Conservation (phyloP, 2,329 filamentous ascomycete species). For the Cytospora piceicola region DNA sequence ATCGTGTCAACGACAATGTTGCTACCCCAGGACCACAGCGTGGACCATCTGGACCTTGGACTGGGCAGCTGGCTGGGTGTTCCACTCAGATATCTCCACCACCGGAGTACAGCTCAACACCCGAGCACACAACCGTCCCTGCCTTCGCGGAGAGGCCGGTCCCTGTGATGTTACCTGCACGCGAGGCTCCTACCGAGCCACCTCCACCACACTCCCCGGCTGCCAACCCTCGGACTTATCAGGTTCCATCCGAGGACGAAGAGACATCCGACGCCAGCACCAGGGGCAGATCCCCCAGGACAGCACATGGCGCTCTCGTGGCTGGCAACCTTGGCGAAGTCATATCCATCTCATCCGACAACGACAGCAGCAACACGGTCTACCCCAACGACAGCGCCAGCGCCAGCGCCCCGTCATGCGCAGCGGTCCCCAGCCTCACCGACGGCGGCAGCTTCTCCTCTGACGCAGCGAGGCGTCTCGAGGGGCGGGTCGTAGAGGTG, state of each 20-base stretch:
- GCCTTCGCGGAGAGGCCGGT: neutral
- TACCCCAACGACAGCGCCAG: constrained; percentile 24
- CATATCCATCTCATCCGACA: neutral
- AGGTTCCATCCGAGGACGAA: constrained; percentile 3
- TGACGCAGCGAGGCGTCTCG: neutral
- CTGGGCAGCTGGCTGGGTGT: constrained; percentile 5
- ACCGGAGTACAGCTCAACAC: neutral
- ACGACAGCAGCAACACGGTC: constrained; percentile 1
- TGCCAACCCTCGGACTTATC: neutral
- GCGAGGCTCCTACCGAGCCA: neutral
- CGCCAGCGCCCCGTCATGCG: neutral
- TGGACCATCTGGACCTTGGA: neutral
- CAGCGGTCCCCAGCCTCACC: neutral
- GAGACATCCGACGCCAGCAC: neutral
- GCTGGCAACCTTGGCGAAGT: neutral
- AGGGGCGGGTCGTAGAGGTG: constrained; percentile 26
- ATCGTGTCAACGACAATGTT: neutral
- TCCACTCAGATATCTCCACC: constrained; percentile 3
- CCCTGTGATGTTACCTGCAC: neutral
- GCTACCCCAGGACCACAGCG: neutral
- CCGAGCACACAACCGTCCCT: neutral
- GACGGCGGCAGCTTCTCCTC: neutral
- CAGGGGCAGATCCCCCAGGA: neutral
- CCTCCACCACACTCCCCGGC: neutral
- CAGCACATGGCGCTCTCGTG: no score